A percentile compares a stretch with the other conserved stretches of the same genome.
These are phyloP conservation scores for Durusdinium trenchii DNA, from an alignment of 73 alveolate species.

Conservation along the genomic window DNA sequence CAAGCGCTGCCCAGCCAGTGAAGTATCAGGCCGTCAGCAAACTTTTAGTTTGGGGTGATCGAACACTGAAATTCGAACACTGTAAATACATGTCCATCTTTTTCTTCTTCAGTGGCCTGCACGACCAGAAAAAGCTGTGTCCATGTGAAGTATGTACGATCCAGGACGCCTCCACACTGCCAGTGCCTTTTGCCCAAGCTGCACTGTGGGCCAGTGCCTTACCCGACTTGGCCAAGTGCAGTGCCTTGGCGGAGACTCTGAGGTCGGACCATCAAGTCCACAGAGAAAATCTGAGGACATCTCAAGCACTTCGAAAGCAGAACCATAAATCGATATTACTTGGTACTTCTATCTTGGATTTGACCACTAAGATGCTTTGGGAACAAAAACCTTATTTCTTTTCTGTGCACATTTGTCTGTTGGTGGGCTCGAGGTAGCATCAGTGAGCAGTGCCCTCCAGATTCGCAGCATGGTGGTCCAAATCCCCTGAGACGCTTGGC, in stretches of 20 bases:
- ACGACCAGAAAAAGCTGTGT: neutral
- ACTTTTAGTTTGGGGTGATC: neutral
- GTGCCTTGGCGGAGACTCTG: conserved; percentile 40
- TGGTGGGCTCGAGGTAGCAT: conserved; percentile 44
- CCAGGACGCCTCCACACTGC: conserved; percentile 11
- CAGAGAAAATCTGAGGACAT: too few relatives aligned
- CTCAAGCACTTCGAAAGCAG: too few relatives aligned
- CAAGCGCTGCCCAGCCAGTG: conserved; percentile 5
- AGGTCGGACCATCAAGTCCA: neutral
- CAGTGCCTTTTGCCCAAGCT: conserved; percentile 75
- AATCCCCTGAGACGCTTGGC: conserved; percentile 63
- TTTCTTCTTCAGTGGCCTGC: neutral
- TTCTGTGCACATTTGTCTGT: too few relatives aligned
- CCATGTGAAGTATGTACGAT: neutral
- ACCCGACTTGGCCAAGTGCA: conserved; percentile 69
- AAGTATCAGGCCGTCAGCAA: neutral
- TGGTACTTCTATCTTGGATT: too few relatives aligned
- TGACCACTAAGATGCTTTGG: too few relatives aligned
- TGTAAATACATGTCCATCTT: neutral
- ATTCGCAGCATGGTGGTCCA: conserved; percentile 95
- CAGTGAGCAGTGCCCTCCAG: conserved; percentile 91
- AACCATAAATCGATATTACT: too few relatives aligned
- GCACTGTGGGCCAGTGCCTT: conserved; percentile 75
- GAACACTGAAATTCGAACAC: neutral
- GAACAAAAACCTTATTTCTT: too few relatives aligned